A percentile compares a stretch with the other conserved stretches of the same genome.
Conservation (phyloP, 257 asterid species). For the Rubia yunnanensis region DNA sequence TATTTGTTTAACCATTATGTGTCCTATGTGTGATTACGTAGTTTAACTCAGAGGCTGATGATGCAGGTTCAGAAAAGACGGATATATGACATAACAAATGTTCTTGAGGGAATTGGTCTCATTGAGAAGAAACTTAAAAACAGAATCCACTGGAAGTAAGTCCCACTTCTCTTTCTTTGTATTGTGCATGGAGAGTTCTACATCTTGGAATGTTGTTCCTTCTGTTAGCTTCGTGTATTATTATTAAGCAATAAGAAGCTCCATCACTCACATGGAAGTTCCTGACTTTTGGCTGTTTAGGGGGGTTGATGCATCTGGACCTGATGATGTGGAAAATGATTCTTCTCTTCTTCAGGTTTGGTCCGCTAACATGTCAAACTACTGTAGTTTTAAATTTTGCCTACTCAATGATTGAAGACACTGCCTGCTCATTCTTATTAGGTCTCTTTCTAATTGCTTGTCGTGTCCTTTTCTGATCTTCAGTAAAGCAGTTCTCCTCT, state of each 20-base stretch:
- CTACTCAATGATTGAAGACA: neutral
- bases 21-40: neutral
- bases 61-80: constrained; percentile 57
- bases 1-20: neutral
- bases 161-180: neutral
- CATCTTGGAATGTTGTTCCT: neutral
- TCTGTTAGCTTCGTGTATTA: neutral
- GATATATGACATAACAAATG: constrained; percentile 90
- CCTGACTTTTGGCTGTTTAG: constrained; percentile 16
- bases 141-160: constrained; percentile 55
- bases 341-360: constrained; percentile 70
- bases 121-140: constrained; percentile 91
- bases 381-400: neutral
- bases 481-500: constrained; percentile 1
- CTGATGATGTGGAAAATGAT: constrained; percentile 67
- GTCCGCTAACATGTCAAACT: neutral
- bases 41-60: constrained; percentile 7
- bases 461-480: neutral
- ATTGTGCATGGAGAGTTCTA: neutral
- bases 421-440: neutral
- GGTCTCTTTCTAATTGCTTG: neutral
- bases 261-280: neutral
- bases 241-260: constrained; percentile 2
- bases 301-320: constrained; percentile 67
- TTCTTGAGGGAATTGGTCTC: constrained; percentile 94